Percentiles rank a stretch among this genome's conserved stretches.
phyloP scores from a whole-genome alignment of 75 land plant species.

The Pseudotsuga menziesii region DNA sequence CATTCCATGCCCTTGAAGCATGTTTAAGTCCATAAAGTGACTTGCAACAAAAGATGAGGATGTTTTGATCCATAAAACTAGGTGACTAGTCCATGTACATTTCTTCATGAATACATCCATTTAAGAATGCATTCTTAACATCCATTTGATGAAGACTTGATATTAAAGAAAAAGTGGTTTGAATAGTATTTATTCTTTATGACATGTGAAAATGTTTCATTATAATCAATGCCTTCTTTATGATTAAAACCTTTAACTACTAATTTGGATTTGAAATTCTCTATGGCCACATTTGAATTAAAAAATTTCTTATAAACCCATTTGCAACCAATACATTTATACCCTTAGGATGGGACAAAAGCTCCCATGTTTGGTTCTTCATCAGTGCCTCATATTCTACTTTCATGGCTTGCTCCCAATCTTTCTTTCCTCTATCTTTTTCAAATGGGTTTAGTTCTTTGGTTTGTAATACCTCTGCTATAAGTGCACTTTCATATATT shows the following conservation, averaged over 20 bases:
- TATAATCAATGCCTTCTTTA: conserved; percentile 3
- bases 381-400: too few species aligned
- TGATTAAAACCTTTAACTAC: conserved; percentile 10
- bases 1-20: too few species aligned
- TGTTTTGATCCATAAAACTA: too few species aligned
- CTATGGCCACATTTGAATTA: too few species aligned
- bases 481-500: not conserved
- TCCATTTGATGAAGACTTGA: conserved; percentile 13
- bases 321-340: not conserved
- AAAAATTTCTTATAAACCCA: too few species aligned
- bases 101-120: too few species aligned
- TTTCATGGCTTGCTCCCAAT: too few species aligned
- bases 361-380: too few species aligned
- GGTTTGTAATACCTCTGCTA: not conserved
- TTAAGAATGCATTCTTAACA: conserved; percentile 16
- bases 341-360: not conserved
- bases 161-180: conserved; percentile 2
- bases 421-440: too few species aligned
- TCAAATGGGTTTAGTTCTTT: not conserved
- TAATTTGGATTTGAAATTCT: too few species aligned
- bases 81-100: not conserved
- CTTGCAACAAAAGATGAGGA: too few species aligned
- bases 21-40: too few species aligned
- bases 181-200: not conserved
- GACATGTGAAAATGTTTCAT: conserved; percentile 13